Conservation (phyloP, 352 stramenopile species). For the Lagenidium giganteum region DNA sequence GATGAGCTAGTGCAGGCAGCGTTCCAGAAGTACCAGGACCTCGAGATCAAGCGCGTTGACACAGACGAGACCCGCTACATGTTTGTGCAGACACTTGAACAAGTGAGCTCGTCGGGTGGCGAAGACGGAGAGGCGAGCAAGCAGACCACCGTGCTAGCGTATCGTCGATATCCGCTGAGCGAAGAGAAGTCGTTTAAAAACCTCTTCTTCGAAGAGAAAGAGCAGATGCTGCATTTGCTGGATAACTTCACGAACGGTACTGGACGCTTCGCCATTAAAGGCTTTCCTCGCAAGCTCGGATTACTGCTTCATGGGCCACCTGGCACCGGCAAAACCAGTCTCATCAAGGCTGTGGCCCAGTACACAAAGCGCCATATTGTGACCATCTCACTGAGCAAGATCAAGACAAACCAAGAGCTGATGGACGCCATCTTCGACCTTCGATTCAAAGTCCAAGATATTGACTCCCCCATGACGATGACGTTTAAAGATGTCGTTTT, state of each 20-base stretch:
- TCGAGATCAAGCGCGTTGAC: slow-evolving; percentile 3
- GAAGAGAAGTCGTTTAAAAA: slow-evolving; percentile 67
- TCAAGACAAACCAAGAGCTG: slow-evolving; percentile 49
- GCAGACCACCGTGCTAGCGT: not conserved
- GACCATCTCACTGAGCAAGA: slow-evolving; percentile 22
- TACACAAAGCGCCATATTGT: slow-evolving; percentile 39
- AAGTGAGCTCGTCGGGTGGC: too few relatives aligned
- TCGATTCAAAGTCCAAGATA: slow-evolving; percentile 23
- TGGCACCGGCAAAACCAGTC: slow-evolving; percentile 62
- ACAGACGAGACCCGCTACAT: slow-evolving; percentile 22
- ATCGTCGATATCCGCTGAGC: slow-evolving; percentile 51
- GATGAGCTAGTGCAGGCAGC: slow-evolving; percentile 16
- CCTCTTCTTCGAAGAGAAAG: slow-evolving; percentile 64
- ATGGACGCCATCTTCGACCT: slow-evolving; percentile 43
- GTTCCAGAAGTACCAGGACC: slow-evolving; percentile 18
- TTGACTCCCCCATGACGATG: slow-evolving; percentile 37
- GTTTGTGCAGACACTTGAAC: slow-evolving; percentile 14
- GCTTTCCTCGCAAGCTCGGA: slow-evolving; percentile 65
- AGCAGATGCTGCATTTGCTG: slow-evolving; percentile 29
- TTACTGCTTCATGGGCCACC: slow-evolving; percentile 67
- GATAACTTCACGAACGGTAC: slow-evolving; percentile 33
- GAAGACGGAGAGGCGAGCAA: slow-evolving; percentile 2
- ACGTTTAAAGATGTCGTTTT: slow-evolving; percentile 56
- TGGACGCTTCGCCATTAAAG: slow-evolving; percentile 57
- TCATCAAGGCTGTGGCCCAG: slow-evolving; percentile 62